phyloP scores from a whole-genome alignment of 306 rosid species.

The Myrica gale region DNA sequence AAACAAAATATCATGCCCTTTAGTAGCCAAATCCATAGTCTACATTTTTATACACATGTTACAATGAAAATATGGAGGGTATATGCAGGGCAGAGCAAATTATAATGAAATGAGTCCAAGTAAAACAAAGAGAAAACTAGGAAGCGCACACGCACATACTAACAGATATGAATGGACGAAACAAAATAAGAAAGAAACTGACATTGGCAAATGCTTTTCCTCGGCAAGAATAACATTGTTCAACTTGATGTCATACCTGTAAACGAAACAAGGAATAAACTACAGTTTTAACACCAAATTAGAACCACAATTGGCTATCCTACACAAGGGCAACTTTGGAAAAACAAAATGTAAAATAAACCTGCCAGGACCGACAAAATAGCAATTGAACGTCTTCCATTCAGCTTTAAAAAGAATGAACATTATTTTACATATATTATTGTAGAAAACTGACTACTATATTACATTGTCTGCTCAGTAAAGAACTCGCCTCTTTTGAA shows the following conservation, averaged over 20 bases:
- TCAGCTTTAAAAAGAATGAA: neutral
- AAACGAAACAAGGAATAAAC: neutral
- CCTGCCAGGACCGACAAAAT: neutral
- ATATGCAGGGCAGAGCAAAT: too few species aligned
- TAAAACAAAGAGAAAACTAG: too few species aligned
- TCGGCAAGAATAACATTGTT: too few species aligned
- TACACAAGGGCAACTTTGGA: neutral
- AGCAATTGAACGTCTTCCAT: neutral
- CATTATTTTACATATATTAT: neutral
- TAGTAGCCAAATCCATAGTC: neutral
- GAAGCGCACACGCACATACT: too few species aligned
- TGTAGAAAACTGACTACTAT: too few species aligned
- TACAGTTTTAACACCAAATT: neutral
- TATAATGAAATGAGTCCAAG: too few species aligned
- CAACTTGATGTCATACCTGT: neutral
- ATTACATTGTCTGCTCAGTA: too few species aligned
- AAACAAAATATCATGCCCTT: neutral
- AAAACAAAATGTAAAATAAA: neutral
- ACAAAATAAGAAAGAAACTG: too few species aligned
- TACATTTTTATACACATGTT: neutral
- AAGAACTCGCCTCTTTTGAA: too few species aligned
- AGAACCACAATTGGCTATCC: neutral
- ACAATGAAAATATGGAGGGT: neutral
- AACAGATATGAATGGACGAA: too few species aligned
- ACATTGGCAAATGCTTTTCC: too few species aligned